Evolutionary conservation across 1,139 yeast genomes (phyloP), one percentile per base, ranked within the genome.

Genomic region (Scheffersomyces lignicola): DNA sequence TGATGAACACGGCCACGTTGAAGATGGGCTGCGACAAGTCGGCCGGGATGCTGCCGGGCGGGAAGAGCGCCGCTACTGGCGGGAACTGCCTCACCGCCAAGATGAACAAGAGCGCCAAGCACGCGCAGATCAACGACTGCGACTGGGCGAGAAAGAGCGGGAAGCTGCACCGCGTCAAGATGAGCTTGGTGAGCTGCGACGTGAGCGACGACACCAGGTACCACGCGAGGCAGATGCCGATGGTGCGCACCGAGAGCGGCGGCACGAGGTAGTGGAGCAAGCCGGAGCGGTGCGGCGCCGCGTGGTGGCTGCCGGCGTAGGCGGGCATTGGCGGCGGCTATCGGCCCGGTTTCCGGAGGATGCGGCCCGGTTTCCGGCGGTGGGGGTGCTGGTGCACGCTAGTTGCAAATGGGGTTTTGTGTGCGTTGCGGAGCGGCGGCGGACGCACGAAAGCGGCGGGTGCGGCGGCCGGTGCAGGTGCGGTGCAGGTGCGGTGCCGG

Each of bases 111-210:
- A 55, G 46, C 12, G 70, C 62, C 16, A 69, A 44, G 1, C 59
- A 16, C 5, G 70, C 59, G 7, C 73, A 71, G 15, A 64, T 60
- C 7, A 67, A 40, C 36, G 70, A 74, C 43, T 74, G 79, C 42
- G 64, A 65, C 48, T 69, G 76, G n/a, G 77, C 69, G 23, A 74
- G 56, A 41, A 73, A 71, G 7, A 74, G 51, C n/a, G 80, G 79
- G 47, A 62, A 73, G 4, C 63, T 60, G 44, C 73, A 69, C 35
- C 58, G 57, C n/a, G 58, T 52, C 31, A 74, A 53, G 5, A 73
- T 69, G 13, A 55, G 34, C 39, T 71, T 73, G 16, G 77, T 73
- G 33, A 69, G 51, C 43, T 73, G 79, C 3, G 78, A 65, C 3
- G 79, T 73, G 6, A 69, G 43, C 8, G 78, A 65, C 24, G 77